Conservation (phyloP, 169 alveolate genomes). For the Perkinsus chesapeaki region DNA sequence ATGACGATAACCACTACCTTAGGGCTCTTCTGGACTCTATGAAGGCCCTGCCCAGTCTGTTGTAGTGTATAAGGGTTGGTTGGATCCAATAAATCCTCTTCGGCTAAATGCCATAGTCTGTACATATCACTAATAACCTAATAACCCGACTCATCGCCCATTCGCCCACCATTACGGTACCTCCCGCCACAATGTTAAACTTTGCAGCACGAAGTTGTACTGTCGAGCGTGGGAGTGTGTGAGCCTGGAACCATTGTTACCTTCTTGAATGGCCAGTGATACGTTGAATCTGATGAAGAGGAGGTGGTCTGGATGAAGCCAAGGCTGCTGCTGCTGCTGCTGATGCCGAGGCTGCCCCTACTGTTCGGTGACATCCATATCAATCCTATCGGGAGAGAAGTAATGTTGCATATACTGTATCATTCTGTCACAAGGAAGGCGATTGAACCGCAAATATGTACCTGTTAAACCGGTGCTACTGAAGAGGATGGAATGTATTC, state of each 20-base stretch:
- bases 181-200: conserved; percentile 82
- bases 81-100: conserved; percentile 71
- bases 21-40: conserved; percentile 30
- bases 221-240: conserved; percentile 79
- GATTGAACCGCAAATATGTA: conserved; percentile 60
- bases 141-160: not conserved
- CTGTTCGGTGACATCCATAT: not conserved
- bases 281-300: not conserved
- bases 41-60: conserved; percentile 81
- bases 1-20: conserved; percentile 11
- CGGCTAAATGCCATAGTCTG: conserved; percentile 80
- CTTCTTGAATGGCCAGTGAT: conserved; percentile 53
- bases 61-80: conserved; percentile 64
- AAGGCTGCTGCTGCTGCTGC: too few relatives aligned
- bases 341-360: not conserved
- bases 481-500: not conserved
- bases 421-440: conserved; percentile 70
- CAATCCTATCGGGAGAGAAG: not conserved
- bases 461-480: too few relatives aligned
- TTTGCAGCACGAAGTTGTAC: conserved; percentile 76
- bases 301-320: too few relatives aligned
- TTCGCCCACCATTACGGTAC: conserved; percentile 17
- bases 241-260: conserved; percentile 65
- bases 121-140: conserved; percentile 63
- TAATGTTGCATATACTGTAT: conserved; percentile 32